Evolutionary conservation across 108 stramenopile genomes (phyloP).

Genomic region (Schizochytrium sp.): DNA sequence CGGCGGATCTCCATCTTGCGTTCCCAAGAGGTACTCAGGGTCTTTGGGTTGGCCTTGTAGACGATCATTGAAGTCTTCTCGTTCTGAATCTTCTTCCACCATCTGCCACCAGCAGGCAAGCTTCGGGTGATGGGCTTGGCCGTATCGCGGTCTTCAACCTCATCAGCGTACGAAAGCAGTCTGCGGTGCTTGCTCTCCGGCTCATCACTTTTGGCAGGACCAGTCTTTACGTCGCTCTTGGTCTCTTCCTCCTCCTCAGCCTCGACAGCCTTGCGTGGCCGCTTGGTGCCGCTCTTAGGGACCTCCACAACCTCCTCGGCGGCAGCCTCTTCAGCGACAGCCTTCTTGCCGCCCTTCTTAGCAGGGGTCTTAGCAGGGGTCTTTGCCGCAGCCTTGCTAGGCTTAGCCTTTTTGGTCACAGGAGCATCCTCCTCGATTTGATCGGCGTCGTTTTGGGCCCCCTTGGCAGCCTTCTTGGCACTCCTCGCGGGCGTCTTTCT

Average conservation of each 20-base stretch:
- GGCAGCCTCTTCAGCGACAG: neutral
- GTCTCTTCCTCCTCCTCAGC: neutral
- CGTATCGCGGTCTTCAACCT: neutral
- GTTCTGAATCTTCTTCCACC: conserved; percentile 49
- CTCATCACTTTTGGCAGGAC: neutral
- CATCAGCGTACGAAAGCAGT: conserved; percentile 20
- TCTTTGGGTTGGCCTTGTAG: conserved; percentile 49
- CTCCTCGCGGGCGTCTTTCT: neutral
- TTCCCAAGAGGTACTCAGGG: conserved; percentile 51
- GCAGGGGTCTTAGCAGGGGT: neutral
- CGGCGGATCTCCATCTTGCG: conserved; percentile 51
- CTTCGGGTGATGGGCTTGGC: neutral
- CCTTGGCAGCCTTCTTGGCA: neutral
- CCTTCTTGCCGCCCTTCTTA: conserved; percentile 8
- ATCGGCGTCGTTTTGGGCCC: neutral
- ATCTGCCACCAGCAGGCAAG: conserved; percentile 42
- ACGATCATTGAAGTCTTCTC: conserved; percentile 53
- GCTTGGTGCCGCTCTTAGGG: conserved; percentile 19
- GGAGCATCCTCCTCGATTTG: neutral
- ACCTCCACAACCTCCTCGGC: neutral
- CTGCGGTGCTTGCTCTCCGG: neutral
- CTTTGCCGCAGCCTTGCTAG: neutral
- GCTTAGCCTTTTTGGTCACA: neutral
- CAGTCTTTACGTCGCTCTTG: neutral
- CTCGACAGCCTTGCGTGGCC: neutral